These are phyloP conservation scores for Melampsora americana DNA, from an alignment of 1,284 basidiomycete genomes.

Conservation along the genomic window DNA sequence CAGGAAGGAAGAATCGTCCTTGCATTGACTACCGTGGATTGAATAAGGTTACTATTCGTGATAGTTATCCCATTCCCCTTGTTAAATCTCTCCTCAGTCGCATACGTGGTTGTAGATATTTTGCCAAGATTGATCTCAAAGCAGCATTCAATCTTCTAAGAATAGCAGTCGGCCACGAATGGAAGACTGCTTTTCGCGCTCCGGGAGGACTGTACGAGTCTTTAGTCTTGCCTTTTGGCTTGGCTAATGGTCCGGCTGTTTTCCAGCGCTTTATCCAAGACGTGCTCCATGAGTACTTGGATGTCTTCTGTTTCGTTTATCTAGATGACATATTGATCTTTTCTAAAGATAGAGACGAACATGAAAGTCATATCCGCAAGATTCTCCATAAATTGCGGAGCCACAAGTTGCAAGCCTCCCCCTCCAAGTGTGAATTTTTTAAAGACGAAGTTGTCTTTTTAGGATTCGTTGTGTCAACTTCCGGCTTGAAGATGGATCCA, in stretches of 20 bases:
- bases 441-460: neutral
- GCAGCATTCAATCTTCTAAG: constrained; percentile 49
- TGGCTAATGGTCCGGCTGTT: neutral
- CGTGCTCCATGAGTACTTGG: constrained; percentile 9
- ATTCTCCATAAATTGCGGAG: neutral
- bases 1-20: constrained; percentile 20
- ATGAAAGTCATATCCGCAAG: neutral
- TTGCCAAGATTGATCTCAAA: constrained; percentile 52
- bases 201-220: neutral
- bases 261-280: constrained; percentile 23
- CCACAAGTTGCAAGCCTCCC: neutral
- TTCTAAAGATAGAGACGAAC: neutral
- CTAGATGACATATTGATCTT: constrained; percentile 22
- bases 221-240: neutral
- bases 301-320: constrained; percentile 17
- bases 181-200: neutral
- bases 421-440: constrained; percentile 6
- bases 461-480: neutral
- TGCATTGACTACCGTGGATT: constrained; percentile 11
- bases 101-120: neutral
- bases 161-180: neutral
- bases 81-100: constrained; percentile 2
- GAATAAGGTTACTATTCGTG: neutral
- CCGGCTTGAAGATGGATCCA: neutral
- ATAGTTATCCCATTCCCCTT: constrained; percentile 14